Evolutionary conservation across 768 basidiomycete species (phyloP).

Genomic region (Trametes gibbosa): DNA sequence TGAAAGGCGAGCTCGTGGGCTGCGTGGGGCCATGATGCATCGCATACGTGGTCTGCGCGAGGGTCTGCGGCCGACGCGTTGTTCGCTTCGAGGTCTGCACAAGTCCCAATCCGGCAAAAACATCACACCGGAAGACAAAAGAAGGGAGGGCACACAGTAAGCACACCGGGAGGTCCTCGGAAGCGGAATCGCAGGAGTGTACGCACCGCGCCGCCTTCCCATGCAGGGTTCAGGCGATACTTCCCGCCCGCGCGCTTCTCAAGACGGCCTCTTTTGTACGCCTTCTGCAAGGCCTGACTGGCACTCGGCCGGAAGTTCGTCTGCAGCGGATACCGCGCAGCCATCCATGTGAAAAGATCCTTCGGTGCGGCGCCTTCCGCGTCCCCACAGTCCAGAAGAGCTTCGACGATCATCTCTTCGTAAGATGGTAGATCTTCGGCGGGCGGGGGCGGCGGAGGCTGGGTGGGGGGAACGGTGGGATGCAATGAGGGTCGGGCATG

Average conservation of each 20-base stretch:
- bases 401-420: constrained; percentile 90
- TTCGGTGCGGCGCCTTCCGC: constrained; percentile 82
- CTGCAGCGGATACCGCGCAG: constrained; percentile 74
- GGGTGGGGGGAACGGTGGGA: constrained; percentile 30
- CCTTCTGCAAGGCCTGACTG: constrained; percentile 86
- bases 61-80: constrained; percentile 76
- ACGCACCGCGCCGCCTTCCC: constrained; percentile 82
- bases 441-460: constrained; percentile 25
- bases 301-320: constrained; percentile 89
- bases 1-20: constrained; percentile 51
- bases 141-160: neutral
- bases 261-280: constrained; percentile 76
- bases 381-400: constrained; percentile 61
- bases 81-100: constrained; percentile 72
- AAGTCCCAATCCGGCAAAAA: neutral
- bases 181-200: neutral
- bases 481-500: constrained; percentile 30
- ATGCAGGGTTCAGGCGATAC: constrained; percentile 71
- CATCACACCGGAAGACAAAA: neutral
- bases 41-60: constrained; percentile 29
- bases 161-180: neutral
- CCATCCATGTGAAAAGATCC: constrained; percentile 82
- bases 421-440: constrained; percentile 76
- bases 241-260: constrained; percentile 72
- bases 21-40: constrained; percentile 22